phyloP scores from a whole-genome alignment of 768 basidiomycete species.

The Leucogyrophana mollusca region DNA sequence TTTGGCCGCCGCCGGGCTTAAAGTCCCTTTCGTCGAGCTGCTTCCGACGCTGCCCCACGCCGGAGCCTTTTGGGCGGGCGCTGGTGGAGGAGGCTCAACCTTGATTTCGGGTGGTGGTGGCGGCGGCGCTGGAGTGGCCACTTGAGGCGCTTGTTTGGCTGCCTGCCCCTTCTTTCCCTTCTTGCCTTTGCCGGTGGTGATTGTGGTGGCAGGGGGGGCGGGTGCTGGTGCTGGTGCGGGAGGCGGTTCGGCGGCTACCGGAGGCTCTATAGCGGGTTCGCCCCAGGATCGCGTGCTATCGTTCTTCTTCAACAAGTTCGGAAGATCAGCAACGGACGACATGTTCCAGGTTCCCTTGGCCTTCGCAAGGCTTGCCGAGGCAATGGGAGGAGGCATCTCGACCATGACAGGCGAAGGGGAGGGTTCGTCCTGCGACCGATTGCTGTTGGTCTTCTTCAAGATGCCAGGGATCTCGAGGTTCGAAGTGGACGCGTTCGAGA shows the following conservation, averaged over 20 bases:
- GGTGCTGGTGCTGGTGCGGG: neutral
- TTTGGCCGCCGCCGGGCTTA: constrained; percentile 6
- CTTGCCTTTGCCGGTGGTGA: constrained; percentile 9
- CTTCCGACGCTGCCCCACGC: constrained; percentile 13
- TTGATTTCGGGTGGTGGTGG: constrained; percentile 13
- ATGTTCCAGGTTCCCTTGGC: constrained; percentile 3
- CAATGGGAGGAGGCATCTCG: neutral
- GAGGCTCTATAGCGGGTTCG: too few species aligned
- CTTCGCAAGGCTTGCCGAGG: constrained; percentile 2
- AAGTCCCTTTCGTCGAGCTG: constrained; percentile 16
- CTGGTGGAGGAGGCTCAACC: constrained; percentile 17
- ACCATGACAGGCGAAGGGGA: neutral
- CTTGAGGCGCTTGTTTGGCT: constrained; percentile 9
- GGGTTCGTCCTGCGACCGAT: constrained; percentile 13
- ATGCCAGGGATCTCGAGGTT: constrained; percentile 21
- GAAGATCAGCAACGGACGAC: too few species aligned
- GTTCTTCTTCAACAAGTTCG: too few species aligned
- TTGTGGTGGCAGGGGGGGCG: too few species aligned
- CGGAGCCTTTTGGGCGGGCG: constrained; percentile 10
- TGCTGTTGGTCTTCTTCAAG: constrained; percentile 24
- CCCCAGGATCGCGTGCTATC: too few species aligned
- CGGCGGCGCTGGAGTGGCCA: constrained; percentile 11
- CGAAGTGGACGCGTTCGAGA: constrained; percentile 4
- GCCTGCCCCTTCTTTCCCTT: constrained; percentile 24
- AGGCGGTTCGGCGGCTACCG: neutral